Evolutionary conservation across 176 grass and related monocot genomes (phyloP).

Genomic region (Eremochloa ophiuroides): DNA sequence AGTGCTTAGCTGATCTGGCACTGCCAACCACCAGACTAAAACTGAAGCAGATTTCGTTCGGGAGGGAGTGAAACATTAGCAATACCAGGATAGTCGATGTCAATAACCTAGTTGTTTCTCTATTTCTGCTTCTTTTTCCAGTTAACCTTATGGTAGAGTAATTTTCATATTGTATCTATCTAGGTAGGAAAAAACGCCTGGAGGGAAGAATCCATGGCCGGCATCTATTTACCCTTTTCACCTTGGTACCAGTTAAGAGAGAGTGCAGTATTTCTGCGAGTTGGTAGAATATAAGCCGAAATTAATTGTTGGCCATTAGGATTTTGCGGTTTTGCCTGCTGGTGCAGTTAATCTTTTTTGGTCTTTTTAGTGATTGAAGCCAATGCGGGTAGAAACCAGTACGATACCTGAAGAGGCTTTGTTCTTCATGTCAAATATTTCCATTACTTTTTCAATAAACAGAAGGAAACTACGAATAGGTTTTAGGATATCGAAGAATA

Average conservation of each 20-base stretch:
- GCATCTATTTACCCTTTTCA: not conserved
- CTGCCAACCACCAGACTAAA: slow-evolving; percentile 10
- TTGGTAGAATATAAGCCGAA: slow-evolving; percentile 18
- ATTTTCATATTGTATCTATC: slow-evolving; percentile 2
- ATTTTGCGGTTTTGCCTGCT: not conserved
- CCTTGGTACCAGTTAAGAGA: slow-evolving; percentile 15
- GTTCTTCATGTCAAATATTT: not conserved
- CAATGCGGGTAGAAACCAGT: not conserved
- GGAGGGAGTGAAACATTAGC: slow-evolving; percentile 25
- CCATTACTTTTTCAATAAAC: not conserved
- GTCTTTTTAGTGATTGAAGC: not conserved
- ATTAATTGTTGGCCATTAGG: not conserved
- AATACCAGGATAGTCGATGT: slow-evolving; percentile 18
- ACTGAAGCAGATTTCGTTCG: not conserved
- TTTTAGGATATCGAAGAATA: not conserved
- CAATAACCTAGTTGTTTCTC: slow-evolving; percentile 31
- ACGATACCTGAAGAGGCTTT: not conserved
- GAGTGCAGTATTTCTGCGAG: not conserved
- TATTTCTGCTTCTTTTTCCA: slow-evolving; percentile 15
- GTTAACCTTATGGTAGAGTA: slow-evolving; percentile 19
- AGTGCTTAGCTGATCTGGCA: not conserved
- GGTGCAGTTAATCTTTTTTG: not conserved
- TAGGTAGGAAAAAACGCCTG: slow-evolving; percentile 4
- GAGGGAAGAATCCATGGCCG: slow-evolving; percentile 15
- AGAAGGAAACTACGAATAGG: not conserved